Percentiles rank a stretch among this genome's conserved stretches.
Evolutionary conservation across 73 alveolate genomes (phyloP).

Genomic region (Symbiodinium natans): DNA sequence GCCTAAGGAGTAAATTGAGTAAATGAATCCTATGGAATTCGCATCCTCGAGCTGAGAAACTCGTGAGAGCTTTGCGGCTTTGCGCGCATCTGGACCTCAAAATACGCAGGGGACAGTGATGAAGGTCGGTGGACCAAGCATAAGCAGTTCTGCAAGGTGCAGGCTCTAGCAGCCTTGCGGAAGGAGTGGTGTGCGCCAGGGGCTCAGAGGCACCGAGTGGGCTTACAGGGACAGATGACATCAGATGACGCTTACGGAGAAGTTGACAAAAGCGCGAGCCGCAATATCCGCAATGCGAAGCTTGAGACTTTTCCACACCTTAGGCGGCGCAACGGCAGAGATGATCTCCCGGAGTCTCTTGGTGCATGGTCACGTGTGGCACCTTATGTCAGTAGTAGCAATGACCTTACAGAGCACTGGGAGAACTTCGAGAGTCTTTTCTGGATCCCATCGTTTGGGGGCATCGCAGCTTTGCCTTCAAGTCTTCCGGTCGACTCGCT

Average conservation of each 20-base stretch:
- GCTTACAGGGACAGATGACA: background rate
- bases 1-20: background rate
- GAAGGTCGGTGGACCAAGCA: background rate
- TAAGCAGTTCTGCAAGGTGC: conserved; percentile 6
- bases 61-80: background rate
- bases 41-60: background rate
- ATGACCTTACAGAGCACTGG: too few relatives aligned
- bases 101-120: background rate
- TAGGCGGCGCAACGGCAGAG: background rate
- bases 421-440: too few relatives aligned
- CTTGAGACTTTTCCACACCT: background rate
- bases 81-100: background rate
- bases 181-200: conserved; percentile 47
- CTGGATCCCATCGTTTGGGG: too few relatives aligned
- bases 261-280: background rate
- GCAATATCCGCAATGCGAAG: background rate
- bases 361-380: too few relatives aligned
- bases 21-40: background rate
- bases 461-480: too few relatives aligned
- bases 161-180: conserved; percentile 45
- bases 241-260: background rate
- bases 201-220: background rate
- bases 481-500: too few relatives aligned
- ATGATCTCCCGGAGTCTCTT: background rate
- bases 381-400: too few relatives aligned